Evolutionary conservation across 2,329 filamentous ascomycete species (phyloP).

Genomic region (Emmonsia crescens): DNA sequence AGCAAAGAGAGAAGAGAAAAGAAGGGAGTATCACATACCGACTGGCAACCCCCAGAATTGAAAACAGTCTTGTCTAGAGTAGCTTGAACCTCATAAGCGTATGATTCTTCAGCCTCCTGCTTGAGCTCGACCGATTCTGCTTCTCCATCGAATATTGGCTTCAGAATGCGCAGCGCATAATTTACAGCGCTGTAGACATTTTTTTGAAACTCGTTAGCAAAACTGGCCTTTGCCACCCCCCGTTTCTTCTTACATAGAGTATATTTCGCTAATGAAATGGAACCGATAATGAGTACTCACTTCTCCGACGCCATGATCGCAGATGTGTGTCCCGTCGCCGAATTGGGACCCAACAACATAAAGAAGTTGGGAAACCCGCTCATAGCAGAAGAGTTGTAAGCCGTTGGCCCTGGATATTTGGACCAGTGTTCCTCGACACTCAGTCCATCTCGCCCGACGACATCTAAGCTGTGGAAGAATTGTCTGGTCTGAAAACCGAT

Average conservation of each 20-base stretch:
- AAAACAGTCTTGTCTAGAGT: slow-evolving; percentile 37
- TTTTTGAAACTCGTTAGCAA: background rate
- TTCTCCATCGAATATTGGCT: slow-evolving; percentile 39
- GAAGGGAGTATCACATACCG: slow-evolving; percentile 6
- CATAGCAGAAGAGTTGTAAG: slow-evolving; percentile 48
- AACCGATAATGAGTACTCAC: slow-evolving; percentile 8
- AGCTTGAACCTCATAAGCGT: slow-evolving; percentile 37
- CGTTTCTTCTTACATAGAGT: background rate
- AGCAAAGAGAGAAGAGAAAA: background rate
- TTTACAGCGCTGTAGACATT: slow-evolving; percentile 38
- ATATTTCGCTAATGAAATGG: background rate
- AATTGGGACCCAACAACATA: slow-evolving; percentile 23
- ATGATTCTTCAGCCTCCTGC: slow-evolving; percentile 34
- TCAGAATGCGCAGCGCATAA: slow-evolving; percentile 48
- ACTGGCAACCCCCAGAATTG: slow-evolving; percentile 26
- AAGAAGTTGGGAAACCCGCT: slow-evolving; percentile 39
- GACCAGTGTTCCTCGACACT: slow-evolving; percentile 18
- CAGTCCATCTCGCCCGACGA: slow-evolving; percentile 17
- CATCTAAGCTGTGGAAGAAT: slow-evolving; percentile 17
- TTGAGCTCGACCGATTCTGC: slow-evolving; percentile 36
- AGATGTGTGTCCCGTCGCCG: slow-evolving; percentile 33
- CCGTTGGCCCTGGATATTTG: slow-evolving; percentile 44
- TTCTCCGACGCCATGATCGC: slow-evolving; percentile 52
- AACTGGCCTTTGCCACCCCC: background rate
- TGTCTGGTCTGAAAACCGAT: slow-evolving; percentile 20